Base-by-base conservation (phyloP, 768 basidiomycete genomes). In the Leccinum longicurvipes region DNA sequence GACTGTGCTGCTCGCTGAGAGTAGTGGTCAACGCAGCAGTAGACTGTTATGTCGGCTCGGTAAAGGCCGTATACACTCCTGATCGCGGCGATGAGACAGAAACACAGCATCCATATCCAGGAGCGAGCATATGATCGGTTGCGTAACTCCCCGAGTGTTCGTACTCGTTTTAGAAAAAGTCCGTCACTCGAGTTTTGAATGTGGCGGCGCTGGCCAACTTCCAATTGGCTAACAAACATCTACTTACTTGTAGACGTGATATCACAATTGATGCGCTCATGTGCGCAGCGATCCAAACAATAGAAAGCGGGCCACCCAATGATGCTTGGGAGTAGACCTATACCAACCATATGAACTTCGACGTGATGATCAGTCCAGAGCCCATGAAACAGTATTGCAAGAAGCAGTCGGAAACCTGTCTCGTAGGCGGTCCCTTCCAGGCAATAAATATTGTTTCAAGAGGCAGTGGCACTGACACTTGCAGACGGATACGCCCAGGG, bases 61-160 rank as follows among this genome's bases (percentile, higher is more conserved):
- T 51, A 59, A 60, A 44, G 46, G 17, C 58, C 58, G 58, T 21
- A 45, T 23, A n/a, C 47, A 9, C 9, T 27, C 46, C 27, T 28
- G 27, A 47, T 47, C n/a, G 23, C 23, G 28, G 41, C 12, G 19
- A 42, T 42, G 41, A 42, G 10, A 23, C 11, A 24, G 24, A 27
- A 8, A 25, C 15, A 47, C 27, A 47, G 46, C 46, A 47, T 47
- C 27, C 23, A 47, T 11, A 21, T 2, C 36, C 10, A n/a, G 41
- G 39, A 19, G n/a, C 19, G 19, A 21, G 21, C 44, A 8, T n/a
- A 28, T 19, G 12, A 47, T 47, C 27, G 27, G 27, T 47, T 10
- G 46, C 44, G 44, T 45, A 45, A 45, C 24, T 15, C 24, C 14
- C 44, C 44, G 24, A 25, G 11, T 45, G n/a, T 23, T 23, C 42